These are phyloP conservation scores for Diutina catenulata DNA, from an alignment of 1,139 yeast species.

Conservation along the genomic window DNA sequence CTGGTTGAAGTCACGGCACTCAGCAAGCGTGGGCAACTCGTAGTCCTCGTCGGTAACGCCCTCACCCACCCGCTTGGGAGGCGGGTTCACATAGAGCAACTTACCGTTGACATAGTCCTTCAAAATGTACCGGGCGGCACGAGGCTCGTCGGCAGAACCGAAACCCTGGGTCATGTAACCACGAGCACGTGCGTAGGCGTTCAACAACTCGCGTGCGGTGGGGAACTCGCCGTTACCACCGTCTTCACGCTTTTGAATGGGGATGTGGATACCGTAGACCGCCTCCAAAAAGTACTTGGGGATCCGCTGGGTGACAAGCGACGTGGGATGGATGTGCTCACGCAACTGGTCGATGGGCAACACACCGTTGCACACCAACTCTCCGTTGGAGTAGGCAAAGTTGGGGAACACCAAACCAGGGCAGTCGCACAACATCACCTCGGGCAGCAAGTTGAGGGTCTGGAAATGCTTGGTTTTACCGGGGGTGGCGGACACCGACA, in stretches of 20 bases:
- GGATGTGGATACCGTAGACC: constrained; percentile 84
- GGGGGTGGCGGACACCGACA: constrained; percentile 95
- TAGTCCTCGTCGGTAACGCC: constrained; percentile 15
- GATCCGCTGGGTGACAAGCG: constrained; percentile 75
- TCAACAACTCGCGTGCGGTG: constrained; percentile 78
- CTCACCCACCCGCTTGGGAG: constrained; percentile 45
- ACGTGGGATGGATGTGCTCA: constrained; percentile 86
- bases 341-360: constrained; percentile 94
- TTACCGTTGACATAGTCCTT: constrained; percentile 95
- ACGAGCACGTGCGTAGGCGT: constrained; percentile 91
- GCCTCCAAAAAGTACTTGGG: constrained; percentile 89
- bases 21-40: constrained; percentile 30
- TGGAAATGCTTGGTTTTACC: constrained; percentile 99
- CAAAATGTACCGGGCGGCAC: constrained; percentile 86
- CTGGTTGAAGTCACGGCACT: constrained; percentile 52
- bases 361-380: constrained; percentile 94
- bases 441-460: constrained; percentile 76
- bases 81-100: constrained; percentile 75
- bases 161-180: constrained; percentile 97
- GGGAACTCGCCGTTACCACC: constrained; percentile 81
- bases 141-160: constrained; percentile 93
- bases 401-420: constrained; percentile 99
- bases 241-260: constrained; percentile 60
- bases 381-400: constrained; percentile 94
- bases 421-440: constrained; percentile 89